phyloP scores from a whole-genome alignment of 306 rosid species.

The Rosa chinensis region DNA sequence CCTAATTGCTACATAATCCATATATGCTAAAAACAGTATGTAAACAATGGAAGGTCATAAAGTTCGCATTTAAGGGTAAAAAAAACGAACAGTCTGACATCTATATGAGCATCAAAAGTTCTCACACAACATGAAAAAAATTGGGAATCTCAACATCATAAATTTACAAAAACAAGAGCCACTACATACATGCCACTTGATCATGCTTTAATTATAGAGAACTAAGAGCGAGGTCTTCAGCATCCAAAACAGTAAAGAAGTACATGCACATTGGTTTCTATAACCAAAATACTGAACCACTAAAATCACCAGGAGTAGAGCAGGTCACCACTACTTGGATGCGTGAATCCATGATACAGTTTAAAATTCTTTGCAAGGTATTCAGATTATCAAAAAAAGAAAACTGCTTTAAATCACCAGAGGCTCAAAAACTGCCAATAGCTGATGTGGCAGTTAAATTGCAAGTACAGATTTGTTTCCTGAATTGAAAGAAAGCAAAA shows the following conservation, averaged over 20 bases:
- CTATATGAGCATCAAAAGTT: background rate
- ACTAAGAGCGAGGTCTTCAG: slow-evolving; percentile 1
- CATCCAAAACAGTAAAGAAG: background rate
- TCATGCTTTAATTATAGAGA: background rate
- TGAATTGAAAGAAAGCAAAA: background rate
- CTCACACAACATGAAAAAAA: background rate
- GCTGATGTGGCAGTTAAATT: background rate
- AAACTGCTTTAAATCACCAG: background rate
- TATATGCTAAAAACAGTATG: background rate
- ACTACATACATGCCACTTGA: background rate
- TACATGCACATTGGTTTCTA: background rate
- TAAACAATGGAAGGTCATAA: background rate
- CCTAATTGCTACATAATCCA: background rate
- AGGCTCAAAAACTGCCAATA: background rate
- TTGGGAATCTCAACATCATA: background rate
- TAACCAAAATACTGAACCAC: background rate
- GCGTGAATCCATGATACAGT: background rate
- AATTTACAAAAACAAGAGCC: background rate
- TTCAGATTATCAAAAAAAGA: background rate
- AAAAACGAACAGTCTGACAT: background rate
- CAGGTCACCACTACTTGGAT: background rate
- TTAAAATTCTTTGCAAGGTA: background rate
- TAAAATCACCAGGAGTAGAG: background rate
- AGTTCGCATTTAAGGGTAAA: background rate
- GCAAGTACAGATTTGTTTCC: background rate